A percentile compares a stretch with the other conserved stretches of the same genome.
Conservation (phyloP, 2,329 filamentous ascomycete genomes). For the Eurotiales sp. region DNA sequence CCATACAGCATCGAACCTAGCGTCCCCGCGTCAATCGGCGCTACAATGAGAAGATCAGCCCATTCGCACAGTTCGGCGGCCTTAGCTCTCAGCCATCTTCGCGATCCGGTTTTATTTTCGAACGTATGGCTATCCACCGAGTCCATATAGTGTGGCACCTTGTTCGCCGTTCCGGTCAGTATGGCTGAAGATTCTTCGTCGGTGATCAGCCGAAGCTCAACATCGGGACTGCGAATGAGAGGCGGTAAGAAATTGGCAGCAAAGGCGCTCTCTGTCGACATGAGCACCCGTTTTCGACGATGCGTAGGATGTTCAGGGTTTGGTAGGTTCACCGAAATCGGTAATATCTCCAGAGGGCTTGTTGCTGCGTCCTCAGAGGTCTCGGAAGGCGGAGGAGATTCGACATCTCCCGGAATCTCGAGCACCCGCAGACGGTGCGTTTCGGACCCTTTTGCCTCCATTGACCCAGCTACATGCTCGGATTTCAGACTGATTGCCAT, state of each 20-base stretch:
- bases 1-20: slow-evolving; percentile 85
- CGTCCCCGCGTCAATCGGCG: slow-evolving; percentile 78
- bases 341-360: not conserved
- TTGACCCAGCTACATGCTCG: not conserved
- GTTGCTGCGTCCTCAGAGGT: not conserved
- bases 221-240: slow-evolving; percentile 34
- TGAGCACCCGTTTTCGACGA: slow-evolving; percentile 29
- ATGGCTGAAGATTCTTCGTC: slow-evolving; percentile 36
- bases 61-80: slow-evolving; percentile 69
- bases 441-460: slow-evolving; percentile 5
- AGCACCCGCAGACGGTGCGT: not conserved
- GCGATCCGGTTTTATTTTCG: slow-evolving; percentile 34
- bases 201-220: slow-evolving; percentile 42
- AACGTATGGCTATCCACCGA: slow-evolving; percentile 36
- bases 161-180: slow-evolving; percentile 34
- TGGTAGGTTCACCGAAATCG: no score
- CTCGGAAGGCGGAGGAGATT: not conserved
- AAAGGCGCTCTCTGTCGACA: slow-evolving; percentile 39
- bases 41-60: slow-evolving; percentile 81
- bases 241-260: slow-evolving; percentile 36
- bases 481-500: slow-evolving; percentile 19
- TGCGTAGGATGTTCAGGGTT: not conserved
- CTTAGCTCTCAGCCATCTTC: slow-evolving; percentile 41
- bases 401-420: not conserved
- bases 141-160: slow-evolving; percentile 39